Percentiles rank a stretch among this genome's conserved stretches.
Evolutionary conservation across 192 early-diverging fungal genomes (phyloP).

Genomic region (Backusella liffmaniae): DNA sequence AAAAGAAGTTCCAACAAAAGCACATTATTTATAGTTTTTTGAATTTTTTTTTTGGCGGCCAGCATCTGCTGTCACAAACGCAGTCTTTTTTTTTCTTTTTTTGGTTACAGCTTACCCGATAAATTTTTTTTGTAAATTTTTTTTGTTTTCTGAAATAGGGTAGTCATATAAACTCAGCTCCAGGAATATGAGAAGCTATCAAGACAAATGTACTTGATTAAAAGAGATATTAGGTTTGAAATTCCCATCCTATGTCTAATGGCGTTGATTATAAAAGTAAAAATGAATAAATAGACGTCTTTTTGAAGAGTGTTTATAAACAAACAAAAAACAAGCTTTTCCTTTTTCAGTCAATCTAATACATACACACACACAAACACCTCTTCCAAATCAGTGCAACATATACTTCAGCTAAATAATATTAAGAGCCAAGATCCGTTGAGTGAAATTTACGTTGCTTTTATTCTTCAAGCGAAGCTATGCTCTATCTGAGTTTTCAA

Average conservation of each 20-base stretch:
- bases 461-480: neutral
- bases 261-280: too few relatives aligned
- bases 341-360: neutral
- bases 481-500: neutral
- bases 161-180: neutral
- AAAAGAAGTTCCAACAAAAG: neutral
- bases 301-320: neutral
- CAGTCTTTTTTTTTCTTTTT: neutral
- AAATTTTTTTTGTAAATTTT: neutral
- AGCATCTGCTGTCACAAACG: neutral
- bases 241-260: neutral
- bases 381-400: too few relatives aligned
- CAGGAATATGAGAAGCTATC: neutral
- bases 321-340: neutral
- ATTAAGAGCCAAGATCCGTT: too few relatives aligned
- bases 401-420: too few relatives aligned
- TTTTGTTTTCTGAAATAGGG: neutral
- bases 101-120: neutral
- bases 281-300: neutral
- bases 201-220: too few relatives aligned
- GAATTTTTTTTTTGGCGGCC: neutral
- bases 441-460: too few relatives aligned
- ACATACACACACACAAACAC: neutral
- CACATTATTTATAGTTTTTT: neutral
- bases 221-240: neutral